These are phyloP conservation scores for Alternaria sp. DNA, from an alignment of 2,329 filamentous ascomycete genomes.

Conservation along the genomic window DNA sequence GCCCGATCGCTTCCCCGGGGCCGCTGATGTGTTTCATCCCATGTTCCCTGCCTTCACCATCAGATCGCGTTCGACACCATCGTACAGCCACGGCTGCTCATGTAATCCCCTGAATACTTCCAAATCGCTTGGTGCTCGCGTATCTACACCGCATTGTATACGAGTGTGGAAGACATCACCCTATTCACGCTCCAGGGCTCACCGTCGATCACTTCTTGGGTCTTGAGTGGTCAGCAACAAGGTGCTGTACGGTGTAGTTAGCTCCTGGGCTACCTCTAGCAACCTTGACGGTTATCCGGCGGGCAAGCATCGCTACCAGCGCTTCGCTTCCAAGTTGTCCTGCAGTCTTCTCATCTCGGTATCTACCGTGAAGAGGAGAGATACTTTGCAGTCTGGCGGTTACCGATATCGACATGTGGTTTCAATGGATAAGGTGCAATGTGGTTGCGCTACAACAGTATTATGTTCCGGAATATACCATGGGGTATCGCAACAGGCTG, in stretches of 20 bases:
- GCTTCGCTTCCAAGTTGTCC: not conserved
- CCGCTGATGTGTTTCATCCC: slow-evolving; percentile 17
- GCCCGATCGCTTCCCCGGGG: slow-evolving; percentile 15
- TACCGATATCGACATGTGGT: not conserved
- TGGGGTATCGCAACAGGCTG: not conserved
- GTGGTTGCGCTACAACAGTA: not conserved
- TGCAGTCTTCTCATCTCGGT: not conserved
- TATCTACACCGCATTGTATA: slow-evolving; percentile 10
- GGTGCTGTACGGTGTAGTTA: not conserved
- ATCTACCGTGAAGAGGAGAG: not conserved
- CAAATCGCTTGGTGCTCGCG: not conserved
- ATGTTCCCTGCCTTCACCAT: slow-evolving; percentile 18
- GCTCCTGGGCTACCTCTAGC: not conserved
- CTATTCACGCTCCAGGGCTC: not conserved
- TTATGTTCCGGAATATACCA: not conserved
- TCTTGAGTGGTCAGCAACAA: not conserved
- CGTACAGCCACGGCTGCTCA: slow-evolving; percentile 13
- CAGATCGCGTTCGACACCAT: slow-evolving; percentile 14
- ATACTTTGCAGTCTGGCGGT: not conserved
- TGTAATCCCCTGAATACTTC: slow-evolving; percentile 3
- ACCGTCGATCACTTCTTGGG: slow-evolving; percentile 9
- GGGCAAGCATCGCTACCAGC: slow-evolving; percentile 4
- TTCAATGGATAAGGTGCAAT: not conserved
- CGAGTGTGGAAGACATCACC: not conserved
- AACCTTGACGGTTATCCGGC: not conserved